Conservation (phyloP, 495 filamentous ascomycete genomes). For the Talaromyces adpressus region DNA sequence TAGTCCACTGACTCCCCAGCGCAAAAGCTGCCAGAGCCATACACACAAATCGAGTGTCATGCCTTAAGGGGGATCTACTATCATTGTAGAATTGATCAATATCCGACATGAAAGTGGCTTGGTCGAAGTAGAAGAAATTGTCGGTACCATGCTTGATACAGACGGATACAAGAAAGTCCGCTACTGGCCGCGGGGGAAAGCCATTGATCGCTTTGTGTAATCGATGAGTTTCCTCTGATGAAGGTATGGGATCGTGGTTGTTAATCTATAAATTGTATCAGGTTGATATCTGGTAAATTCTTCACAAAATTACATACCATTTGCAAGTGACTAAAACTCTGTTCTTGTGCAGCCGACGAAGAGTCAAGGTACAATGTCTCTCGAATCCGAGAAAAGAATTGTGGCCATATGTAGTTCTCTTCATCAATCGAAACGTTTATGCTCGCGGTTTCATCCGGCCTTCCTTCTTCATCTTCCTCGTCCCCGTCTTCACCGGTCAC, state of each 20-base stretch:
- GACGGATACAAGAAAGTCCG: slow-evolving; percentile 17
- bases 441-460: neutral
- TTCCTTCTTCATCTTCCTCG: neutral
- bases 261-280: neutral
- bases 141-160: slow-evolving; percentile 19
- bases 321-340: slow-evolving; percentile 3
- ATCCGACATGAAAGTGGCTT: slow-evolving; percentile 14
- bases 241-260: neutral
- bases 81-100: slow-evolving; percentile 16
- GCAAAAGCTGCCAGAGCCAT: slow-evolving; percentile 16
- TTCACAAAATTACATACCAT: neutral
- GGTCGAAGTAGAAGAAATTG: slow-evolving; percentile 21
- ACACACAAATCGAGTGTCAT: neutral
- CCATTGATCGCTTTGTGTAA: slow-evolving; percentile 11
- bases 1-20: slow-evolving; percentile 20
- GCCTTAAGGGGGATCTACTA: neutral
- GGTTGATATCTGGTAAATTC: neutral
- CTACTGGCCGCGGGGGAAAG: slow-evolving; percentile 16
- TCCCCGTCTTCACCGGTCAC: neutral
- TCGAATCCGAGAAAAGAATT: neutral
- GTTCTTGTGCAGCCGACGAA: neutral
- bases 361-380: neutral
- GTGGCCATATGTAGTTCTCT: neutral
- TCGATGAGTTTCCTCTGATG: neutral
- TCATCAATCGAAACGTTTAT: neutral